phyloP scores from a whole-genome alignment of 805 yeast species.

The Blastobotrys chiropterorum region DNA sequence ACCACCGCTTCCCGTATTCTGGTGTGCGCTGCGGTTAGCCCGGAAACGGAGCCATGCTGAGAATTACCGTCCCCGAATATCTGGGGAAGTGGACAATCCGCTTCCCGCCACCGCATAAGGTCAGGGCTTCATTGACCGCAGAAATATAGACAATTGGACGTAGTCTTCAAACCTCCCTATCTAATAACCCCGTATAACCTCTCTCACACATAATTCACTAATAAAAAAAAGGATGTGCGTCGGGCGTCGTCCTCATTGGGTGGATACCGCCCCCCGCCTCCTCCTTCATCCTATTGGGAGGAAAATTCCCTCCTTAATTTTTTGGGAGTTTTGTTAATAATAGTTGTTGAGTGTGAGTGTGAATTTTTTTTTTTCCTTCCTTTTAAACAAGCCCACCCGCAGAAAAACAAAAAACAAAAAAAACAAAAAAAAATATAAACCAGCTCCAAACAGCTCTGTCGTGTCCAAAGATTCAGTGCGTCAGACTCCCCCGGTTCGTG shows the following conservation, averaged over 20 bases:
- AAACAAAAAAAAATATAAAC: not conserved
- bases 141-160: no score
- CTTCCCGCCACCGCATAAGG: no score
- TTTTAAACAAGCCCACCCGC: not conserved
- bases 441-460: not conserved
- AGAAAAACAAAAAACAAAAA: not conserved
- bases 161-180: no score
- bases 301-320: not conserved
- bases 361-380: not conserved
- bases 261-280: not conserved
- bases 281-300: not conserved
- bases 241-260: no score
- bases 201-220: no score
- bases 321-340: not conserved
- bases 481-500: not conserved
- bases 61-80: not conserved
- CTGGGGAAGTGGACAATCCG: not conserved
- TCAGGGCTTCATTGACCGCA: no score
- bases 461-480: not conserved
- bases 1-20: no score
- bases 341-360: not conserved
- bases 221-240: no score
- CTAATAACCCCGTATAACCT: no score
- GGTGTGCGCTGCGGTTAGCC: not conserved
- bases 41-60: not conserved